Conservation (phyloP, 176 grass and related monocot genomes). For the Triticum dicoccoides region DNA sequence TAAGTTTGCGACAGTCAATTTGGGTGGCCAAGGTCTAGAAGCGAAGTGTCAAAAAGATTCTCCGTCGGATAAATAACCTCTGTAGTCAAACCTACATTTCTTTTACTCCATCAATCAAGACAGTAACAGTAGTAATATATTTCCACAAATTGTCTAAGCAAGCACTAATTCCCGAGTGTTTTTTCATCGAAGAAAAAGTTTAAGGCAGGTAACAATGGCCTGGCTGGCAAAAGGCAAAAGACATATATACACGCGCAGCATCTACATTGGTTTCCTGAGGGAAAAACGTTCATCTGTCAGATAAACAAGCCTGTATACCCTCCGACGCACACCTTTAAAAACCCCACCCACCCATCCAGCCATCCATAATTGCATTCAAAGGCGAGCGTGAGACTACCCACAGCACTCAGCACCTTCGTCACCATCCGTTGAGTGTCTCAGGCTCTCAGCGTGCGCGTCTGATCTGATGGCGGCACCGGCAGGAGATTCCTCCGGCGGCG, state of each 20-base stretch:
- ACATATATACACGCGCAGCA: neutral
- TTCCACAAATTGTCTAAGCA: too few species aligned
- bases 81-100: neutral
- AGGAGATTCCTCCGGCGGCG: slow-evolving; percentile 31
- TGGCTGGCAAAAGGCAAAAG: neutral
- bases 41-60: neutral
- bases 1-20: neutral
- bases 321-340: neutral
- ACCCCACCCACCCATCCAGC: neutral
- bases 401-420: neutral
- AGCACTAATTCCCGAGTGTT: too few species aligned
- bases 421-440: neutral
- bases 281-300: neutral
- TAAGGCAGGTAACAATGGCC: neutral
- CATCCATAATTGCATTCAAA: neutral
- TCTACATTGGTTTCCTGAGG: neutral
- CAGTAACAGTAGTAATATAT: too few species aligned
- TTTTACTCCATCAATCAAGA: too few species aligned
- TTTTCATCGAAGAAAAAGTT: neutral
- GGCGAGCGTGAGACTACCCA: neutral
- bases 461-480: slow-evolving; percentile 35
- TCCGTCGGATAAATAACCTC: neutral
- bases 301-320: neutral
- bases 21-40: neutral
- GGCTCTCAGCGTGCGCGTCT: neutral